Base-by-base conservation (phyloP, 2,329 filamentous ascomycete species). In the Phialophora expanda region DNA sequence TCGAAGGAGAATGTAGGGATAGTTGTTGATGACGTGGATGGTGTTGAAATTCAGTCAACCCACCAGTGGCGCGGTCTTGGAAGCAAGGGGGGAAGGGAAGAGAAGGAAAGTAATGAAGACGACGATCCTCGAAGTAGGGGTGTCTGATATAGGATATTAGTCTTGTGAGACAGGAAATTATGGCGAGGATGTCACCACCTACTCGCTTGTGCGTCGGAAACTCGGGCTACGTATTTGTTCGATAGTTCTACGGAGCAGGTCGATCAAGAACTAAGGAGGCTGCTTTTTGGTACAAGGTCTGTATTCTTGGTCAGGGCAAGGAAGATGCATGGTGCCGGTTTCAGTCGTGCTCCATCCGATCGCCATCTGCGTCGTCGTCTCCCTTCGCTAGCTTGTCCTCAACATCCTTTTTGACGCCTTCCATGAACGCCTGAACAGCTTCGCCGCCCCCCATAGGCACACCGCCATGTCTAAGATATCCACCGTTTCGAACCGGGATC, bases 401-500 rank as follows among this genome's bases (percentile, higher is more conserved):
- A 11, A 93, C 90, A 5, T 87, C 89, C 80, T 87, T 89, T 84
- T 90, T 95, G 56, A 97, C 89, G 2, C 94, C 95, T 63, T 96
- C 87, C 24, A 99, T 85, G 78, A 99, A 99, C 3, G 91, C 91
- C 80, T 96, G 90, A 1, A 99, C 89, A 12, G 94, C 94, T 73
- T 95, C 90, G 5, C 90, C 91, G 60, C 93, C 93, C 51, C 93
- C 94, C 54, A 97, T 79, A 1, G 94, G 93, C 81, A 97, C 89
- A 58, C 87, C 90, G 5, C 91, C 89, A 62, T 90, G 88, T 68
- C 85, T 85, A 74, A 96, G 85, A 69, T 91, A 90, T 3, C 94
- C 94, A n/a, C 90, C 90, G 75, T 97, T 92, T 74, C 90, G 86
- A 22, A 99, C 87, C 71, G 88, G 87, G 65, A 98, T 86, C 6